These are phyloP conservation scores for Trametes maxima DNA, from an alignment of 768 basidiomycete species.

Conservation along the genomic window DNA sequence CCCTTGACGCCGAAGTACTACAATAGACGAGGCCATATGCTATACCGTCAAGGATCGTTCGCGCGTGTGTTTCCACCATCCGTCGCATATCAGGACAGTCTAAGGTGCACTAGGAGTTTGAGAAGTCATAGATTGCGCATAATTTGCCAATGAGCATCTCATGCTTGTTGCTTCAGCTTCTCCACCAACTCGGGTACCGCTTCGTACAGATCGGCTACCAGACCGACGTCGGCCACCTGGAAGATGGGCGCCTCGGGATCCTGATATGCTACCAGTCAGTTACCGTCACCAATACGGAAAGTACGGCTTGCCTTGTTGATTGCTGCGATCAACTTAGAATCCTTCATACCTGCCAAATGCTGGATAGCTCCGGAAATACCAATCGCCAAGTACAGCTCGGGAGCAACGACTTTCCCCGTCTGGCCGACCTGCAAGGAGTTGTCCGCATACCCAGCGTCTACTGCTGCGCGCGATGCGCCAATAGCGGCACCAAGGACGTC, in stretches of 20 bases:
- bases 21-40: background rate
- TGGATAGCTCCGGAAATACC: conserved; percentile 99
- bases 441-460: conserved; percentile 97
- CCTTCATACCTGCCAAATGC: conserved; percentile 99
- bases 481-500: conserved; percentile 94
- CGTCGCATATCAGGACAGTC: too few species aligned
- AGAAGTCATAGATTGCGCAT: too few species aligned
- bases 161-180: conserved; percentile 61
- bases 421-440: conserved; percentile 99
- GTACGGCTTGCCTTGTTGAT: conserved; percentile 80
- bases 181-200: conserved; percentile 89
- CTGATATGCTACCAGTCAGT: conserved; percentile 39
- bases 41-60: background rate
- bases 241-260: conserved; percentile 98
- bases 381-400: conserved; percentile 92
- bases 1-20: background rate
- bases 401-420: conserved; percentile 98
- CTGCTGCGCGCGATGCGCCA: conserved; percentile 97
- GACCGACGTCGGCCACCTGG: conserved; percentile 95
- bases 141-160: background rate
- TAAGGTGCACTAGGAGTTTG: too few species aligned
- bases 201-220: conserved; percentile 92
- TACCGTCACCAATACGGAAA: background rate
- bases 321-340: conserved; percentile 96
- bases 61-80: too few species aligned